A percentile compares a stretch with the other conserved stretches of the same genome.
Conservation (phyloP, 129 eudicot genomes). For the Flaveria robusta region DNA sequence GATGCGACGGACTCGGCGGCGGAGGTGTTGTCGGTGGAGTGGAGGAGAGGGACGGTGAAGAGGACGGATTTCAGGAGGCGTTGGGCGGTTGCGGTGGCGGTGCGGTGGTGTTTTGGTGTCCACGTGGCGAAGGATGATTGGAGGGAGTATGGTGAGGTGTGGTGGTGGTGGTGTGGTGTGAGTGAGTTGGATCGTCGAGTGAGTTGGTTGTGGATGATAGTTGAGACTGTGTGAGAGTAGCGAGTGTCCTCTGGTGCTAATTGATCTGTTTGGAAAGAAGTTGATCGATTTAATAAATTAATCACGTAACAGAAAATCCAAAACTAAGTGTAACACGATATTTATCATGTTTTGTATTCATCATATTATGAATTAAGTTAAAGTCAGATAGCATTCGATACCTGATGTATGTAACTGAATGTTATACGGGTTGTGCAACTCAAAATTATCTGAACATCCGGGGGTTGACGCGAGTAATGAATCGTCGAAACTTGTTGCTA, state of each 20-base stretch:
- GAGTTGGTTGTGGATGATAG: slow-evolving; percentile 59
- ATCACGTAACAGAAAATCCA: too few relatives aligned
- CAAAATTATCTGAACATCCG: slow-evolving; percentile 35
- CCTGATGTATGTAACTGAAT: slow-evolving; percentile 46
- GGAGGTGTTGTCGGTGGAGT: slow-evolving; percentile 29
- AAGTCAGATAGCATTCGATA: background rate
- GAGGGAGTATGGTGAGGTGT: slow-evolving; percentile 31
- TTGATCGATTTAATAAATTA: background rate
- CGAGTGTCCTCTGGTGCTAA: slow-evolving; percentile 50
- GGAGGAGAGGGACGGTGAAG: slow-evolving; percentile 72
- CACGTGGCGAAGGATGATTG: slow-evolving; percentile 53
- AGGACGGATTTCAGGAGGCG: slow-evolving; percentile 69
- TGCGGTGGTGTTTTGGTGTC: slow-evolving; percentile 31
- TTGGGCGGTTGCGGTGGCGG: slow-evolving; percentile 56
- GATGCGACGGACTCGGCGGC: slow-evolving; percentile 19
- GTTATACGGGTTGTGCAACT: slow-evolving; percentile 17
- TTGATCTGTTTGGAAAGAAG: slow-evolving; percentile 30
- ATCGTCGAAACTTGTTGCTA: slow-evolving; percentile 22
- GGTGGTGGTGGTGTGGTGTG: slow-evolving; percentile 22
- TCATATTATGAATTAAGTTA: too few relatives aligned
- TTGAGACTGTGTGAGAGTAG: slow-evolving; percentile 65
- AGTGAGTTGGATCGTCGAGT: slow-evolving; percentile 38
- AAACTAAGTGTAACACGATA: too few relatives aligned
- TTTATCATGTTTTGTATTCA: too few relatives aligned
- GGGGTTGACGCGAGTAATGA: slow-evolving; percentile 40